These are phyloP conservation scores for Cercophora newfieldiana DNA, from an alignment of 495 filamentous ascomycete genomes.

Conservation along the genomic window DNA sequence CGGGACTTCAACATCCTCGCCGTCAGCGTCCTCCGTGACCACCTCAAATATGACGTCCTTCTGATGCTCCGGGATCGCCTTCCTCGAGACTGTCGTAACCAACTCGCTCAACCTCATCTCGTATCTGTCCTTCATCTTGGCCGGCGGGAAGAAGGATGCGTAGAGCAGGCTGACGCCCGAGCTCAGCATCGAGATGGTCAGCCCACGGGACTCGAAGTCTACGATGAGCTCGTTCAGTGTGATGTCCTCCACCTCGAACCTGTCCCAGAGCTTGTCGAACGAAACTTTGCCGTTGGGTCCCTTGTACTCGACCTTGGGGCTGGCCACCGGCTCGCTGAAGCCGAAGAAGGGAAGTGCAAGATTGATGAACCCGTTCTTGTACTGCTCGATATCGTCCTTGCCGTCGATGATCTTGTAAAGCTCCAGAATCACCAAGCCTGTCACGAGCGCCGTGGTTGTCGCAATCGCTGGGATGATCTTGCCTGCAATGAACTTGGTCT, in stretches of 20 bases:
- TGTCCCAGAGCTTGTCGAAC: slow-evolving; percentile 97
- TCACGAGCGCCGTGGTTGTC: slow-evolving; percentile 94
- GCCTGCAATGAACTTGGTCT: slow-evolving; percentile 99
- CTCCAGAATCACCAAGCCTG: slow-evolving; percentile 89
- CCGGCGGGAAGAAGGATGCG: slow-evolving; percentile 86
- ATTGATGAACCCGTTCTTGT: slow-evolving; percentile 99
- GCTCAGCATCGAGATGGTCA: slow-evolving; percentile 89
- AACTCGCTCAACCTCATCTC: slow-evolving; percentile 72
- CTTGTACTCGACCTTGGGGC: slow-evolving; percentile 85
- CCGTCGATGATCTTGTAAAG: slow-evolving; percentile 96
- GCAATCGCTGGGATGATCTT: slow-evolving; percentile 99
- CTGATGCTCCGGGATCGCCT: slow-evolving; percentile 85
- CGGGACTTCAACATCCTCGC: slow-evolving; percentile 95
- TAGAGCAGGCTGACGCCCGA: slow-evolving; percentile 96
- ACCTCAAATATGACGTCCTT: slow-evolving; percentile 96
- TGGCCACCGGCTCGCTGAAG: slow-evolving; percentile 93
- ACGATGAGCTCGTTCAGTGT: slow-evolving; percentile 81
- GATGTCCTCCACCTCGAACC: slow-evolving; percentile 88
- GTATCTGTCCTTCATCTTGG: slow-evolving; percentile 77
- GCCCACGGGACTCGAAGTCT: slow-evolving; percentile 74
- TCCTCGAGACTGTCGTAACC: slow-evolving; percentile 86
- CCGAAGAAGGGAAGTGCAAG: slow-evolving; percentile 95
- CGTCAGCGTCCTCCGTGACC: slow-evolving; percentile 83
- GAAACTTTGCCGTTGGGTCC: slow-evolving; percentile 73
- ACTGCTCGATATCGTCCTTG: slow-evolving; percentile 91